These are phyloP conservation scores for Globisporangium takayamanum DNA, from an alignment of 352 stramenopile genomes.

Conservation along the genomic window DNA sequence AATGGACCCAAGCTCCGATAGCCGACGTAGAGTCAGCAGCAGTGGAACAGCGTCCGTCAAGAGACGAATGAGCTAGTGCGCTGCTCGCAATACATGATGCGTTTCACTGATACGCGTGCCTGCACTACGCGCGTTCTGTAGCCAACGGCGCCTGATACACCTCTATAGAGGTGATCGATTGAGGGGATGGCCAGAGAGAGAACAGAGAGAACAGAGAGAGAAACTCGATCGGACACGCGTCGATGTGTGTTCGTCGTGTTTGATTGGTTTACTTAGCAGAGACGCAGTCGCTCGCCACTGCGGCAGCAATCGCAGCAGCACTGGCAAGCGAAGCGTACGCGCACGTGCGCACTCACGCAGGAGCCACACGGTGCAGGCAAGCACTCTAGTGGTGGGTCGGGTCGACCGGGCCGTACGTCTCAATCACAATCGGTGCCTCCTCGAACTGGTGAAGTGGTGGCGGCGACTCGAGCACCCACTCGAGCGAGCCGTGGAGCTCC, in stretches of 20 bases:
- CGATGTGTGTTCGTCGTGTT: background rate
- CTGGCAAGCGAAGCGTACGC: background rate
- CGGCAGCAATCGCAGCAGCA: background rate
- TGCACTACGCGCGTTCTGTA: too few species aligned
- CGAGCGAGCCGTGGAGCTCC: constrained; percentile 73
- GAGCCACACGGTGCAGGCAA: background rate
- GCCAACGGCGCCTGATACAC: too few species aligned
- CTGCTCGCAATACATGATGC: too few species aligned
- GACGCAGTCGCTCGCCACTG: background rate
- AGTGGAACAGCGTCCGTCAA: too few species aligned
- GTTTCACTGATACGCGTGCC: too few species aligned
- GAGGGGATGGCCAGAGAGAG: background rate
- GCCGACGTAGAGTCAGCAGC: too few species aligned
- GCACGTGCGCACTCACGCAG: background rate
- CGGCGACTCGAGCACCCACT: constrained; percentile 80
- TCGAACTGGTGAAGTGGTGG: constrained; percentile 88
- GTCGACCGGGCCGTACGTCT: constrained; percentile 84
- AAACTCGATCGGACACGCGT: background rate
- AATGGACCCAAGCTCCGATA: too few species aligned
- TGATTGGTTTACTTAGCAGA: constrained; percentile 10
- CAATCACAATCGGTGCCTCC: constrained; percentile 81
- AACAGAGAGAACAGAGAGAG: background rate
- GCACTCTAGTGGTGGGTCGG: constrained; percentile 64
- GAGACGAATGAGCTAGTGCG: too few species aligned
- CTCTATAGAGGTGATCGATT: too few species aligned